phyloP scores from a whole-genome alignment of 78 protist genomes.

The Dictyostelium firmibasis region DNA sequence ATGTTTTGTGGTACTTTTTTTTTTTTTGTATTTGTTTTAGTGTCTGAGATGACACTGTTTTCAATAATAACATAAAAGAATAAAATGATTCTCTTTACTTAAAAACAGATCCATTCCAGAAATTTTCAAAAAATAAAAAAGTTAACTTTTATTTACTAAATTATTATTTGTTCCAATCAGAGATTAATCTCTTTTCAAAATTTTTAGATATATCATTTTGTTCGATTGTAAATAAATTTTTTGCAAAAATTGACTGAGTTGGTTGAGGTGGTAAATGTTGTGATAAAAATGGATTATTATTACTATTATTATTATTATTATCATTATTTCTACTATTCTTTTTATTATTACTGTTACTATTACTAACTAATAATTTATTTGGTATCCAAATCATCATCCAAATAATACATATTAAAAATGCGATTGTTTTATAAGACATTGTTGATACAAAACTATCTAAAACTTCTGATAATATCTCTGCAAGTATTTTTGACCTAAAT shows the following conservation, averaged over 20 bases:
- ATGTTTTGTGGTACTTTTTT: background rate
- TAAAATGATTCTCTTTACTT: background rate
- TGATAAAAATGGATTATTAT: background rate
- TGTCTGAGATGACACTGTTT: too few species aligned
- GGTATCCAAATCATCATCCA: conserved; percentile 37
- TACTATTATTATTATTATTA: background rate
- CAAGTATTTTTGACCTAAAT: conserved; percentile 14
- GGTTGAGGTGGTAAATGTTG: conserved; percentile 13
- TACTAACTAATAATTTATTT: background rate
- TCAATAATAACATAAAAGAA: too few species aligned
- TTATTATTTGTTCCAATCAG: background rate
- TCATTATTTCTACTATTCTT: background rate
- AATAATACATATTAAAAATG: background rate
- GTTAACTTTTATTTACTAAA: too few species aligned
- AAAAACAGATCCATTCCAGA: too few species aligned
- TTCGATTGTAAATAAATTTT: background rate
- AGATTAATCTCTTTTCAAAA: background rate
- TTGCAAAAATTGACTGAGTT: conserved; percentile 13
- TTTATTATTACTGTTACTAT: background rate
- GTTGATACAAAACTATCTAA: conserved; percentile 10
- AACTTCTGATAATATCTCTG: conserved; percentile 38
- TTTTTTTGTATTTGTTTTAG: too few species aligned
- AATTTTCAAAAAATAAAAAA: too few species aligned
- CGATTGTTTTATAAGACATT: conserved; percentile 20
- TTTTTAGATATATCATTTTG: background rate